Percentiles rank a stretch among this genome's conserved stretches.
These are phyloP conservation scores for Zygosaccharomyces rouxii DNA, from an alignment of 805 yeast genomes.

Conservation along the genomic window DNA sequence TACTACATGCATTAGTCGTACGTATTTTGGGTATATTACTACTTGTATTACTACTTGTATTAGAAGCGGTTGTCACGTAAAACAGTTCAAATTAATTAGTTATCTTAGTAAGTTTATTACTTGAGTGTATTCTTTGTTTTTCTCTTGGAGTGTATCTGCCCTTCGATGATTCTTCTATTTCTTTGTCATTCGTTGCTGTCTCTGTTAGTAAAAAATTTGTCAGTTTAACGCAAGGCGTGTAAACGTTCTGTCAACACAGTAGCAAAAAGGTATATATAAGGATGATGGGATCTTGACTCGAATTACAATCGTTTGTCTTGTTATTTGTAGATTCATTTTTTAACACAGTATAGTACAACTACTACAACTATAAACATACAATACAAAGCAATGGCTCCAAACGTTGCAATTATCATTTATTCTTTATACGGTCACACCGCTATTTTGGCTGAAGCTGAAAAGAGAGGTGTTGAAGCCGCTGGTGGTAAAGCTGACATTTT, in stretches of 20 bases:
- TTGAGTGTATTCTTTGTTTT: too few species aligned
- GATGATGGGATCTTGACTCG: background rate
- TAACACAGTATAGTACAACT: background rate
- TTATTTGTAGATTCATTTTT: background rate
- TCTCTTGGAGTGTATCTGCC: background rate
- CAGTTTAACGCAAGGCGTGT: background rate
- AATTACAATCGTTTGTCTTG: background rate
- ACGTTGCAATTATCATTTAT: constrained; percentile 73
- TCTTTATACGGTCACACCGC: constrained; percentile 78
- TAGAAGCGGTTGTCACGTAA: too few species aligned
- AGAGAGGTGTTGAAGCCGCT: constrained; percentile 63
- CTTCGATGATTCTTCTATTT: background rate
- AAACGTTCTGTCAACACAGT: background rate
- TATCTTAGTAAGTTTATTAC: too few species aligned
- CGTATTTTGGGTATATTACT: too few species aligned
- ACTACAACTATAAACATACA: background rate
- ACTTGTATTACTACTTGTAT: too few species aligned
- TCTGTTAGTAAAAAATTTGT: constrained; percentile 1
- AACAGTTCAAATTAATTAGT: too few species aligned
- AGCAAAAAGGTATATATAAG: background rate
- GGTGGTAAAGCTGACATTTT: constrained; percentile 68
- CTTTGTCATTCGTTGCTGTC: constrained; percentile 1
- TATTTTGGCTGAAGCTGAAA: constrained; percentile 61
- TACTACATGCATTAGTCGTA: too few species aligned
- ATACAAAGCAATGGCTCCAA: constrained; percentile 24